Evolutionary conservation across 1,284 basidiomycete genomes (phyloP), one percentile per base, ranked within the genome.

Genomic region (Ceratobasidium sp.): DNA sequence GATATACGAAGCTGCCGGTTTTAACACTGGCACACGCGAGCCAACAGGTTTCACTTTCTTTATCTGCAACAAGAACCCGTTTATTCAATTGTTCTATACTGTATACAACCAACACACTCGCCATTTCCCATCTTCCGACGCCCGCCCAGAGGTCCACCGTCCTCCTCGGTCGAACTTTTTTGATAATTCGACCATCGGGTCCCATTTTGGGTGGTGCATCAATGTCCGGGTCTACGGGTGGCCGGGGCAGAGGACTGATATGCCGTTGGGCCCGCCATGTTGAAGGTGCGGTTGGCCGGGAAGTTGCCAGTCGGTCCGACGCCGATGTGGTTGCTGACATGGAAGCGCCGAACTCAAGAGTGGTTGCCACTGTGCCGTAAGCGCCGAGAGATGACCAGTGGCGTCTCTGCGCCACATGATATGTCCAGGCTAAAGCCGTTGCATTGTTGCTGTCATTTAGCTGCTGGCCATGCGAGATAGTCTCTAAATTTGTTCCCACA

Each of bases 61-160:
- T 76, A 92, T 77, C 90, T 95, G 72, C 73, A 71, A 23, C 55
- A 65, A 21, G 36, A n/a, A 70, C 26, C 72, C 16, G 21, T 67
- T 72, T 5, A 69, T 39, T 39, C 6, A 39, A 39, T n/a, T n/a
- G n/a, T n/a, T n/a, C n/a, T n/a, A n/a, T n/a, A n/a, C n/a, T n/a
- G n/a, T n/a, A n/a, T n/a, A 39, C 36, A 39, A 6, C 36, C 36
- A 39, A 6, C 36, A 6, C 14, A 39, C 36, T 75, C 78, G 96
- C 94, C 82, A 94, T 80, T 64, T 85, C 81, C 92, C 92, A 97
- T 75, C 93, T 86, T 18, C 92, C 92, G 79, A 97, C 85, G 1
- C 90, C 89, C 30, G 94, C 94, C 77, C 92, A 92, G 79, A 96
- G 97, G 81, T 98, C 97, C 14, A 98, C 94, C 16, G 97, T 98